Evolutionary conservation across 2,329 filamentous ascomycete species (phyloP).

Genomic region (Fusarium pseudocircinatum): DNA sequence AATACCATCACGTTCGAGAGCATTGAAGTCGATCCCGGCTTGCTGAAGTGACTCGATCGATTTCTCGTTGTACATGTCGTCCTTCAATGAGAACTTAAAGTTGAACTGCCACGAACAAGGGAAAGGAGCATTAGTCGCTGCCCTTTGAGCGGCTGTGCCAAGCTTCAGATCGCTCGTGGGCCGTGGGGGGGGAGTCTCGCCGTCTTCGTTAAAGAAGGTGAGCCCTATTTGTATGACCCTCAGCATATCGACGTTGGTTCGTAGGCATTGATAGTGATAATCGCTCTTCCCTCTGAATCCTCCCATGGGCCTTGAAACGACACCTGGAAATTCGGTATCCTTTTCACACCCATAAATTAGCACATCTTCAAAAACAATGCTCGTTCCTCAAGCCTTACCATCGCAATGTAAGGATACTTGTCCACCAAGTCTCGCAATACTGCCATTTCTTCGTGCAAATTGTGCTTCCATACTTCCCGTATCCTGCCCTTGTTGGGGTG

Average conservation of each 20-base stretch:
- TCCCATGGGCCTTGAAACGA: conserved; percentile 94
- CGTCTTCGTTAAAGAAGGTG: conserved; percentile 90
- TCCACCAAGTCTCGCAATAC: conserved; percentile 84
- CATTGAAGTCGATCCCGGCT: conserved; percentile 90
- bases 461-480: conserved; percentile 95
- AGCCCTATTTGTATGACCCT: conserved; percentile 98
- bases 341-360: conserved; percentile 51
- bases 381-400: conserved; percentile 70
- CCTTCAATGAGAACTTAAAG: conserved; percentile 92
- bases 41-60: conserved; percentile 91
- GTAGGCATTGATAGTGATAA: conserved; percentile 97
- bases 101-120: conserved; percentile 99
- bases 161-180: conserved; percentile 59
- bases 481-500: conserved; percentile 82
- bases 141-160: conserved; percentile 51
- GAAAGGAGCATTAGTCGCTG: conserved; percentile 61
- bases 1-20: conserved; percentile 88
- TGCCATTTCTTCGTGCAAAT: conserved; percentile 90
- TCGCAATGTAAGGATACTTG: conserved; percentile 94
- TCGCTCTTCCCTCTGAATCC: conserved; percentile 94
- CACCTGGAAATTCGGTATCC: conserved; percentile 99
- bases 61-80: conserved; percentile 97
- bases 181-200: conserved; percentile 82
- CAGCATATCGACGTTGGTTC: conserved; percentile 95
- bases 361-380: background rate